Base-by-base conservation (phyloP, 176 grass and related monocot genomes). In the Bolboschoenus planiculmis region DNA sequence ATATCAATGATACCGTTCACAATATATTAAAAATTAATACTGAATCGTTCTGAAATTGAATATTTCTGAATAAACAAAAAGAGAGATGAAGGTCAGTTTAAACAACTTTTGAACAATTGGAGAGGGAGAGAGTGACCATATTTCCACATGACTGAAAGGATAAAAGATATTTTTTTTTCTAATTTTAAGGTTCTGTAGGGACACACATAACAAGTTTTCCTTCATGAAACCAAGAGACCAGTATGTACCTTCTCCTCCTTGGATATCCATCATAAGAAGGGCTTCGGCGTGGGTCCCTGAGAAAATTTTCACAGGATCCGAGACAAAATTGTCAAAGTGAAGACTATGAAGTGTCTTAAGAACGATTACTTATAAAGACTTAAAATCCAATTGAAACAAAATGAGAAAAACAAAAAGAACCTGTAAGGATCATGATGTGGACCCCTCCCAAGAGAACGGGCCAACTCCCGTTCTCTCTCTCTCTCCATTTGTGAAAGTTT, bases 181-280 rank as follows among this genome's bases (percentile, higher is more conserved):
- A 40, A 70, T 18, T 39, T 23, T 33, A 29, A 18, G 61, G 61
- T 18, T 40, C 40, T 70, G 34, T 40, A 40, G 23, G 46, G 46
- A 20, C 2, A 23, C 20, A 42, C 63, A 15, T 73, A 4, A 31
- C 43, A 48, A 50, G 3, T 76, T 76, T 76, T 18, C 46, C 46
- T 53, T 53, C 0, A 77, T 77, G 33, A 48, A 44, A 77, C 15
- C 46, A 30, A 43, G 82, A 74, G 48, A 85, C 10, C 14, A 31
- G 39, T 58, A 70, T 47, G 48, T 83, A 99, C 96, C 80, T 91
- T 93, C 86, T 95, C 40, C 87, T 81, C 84, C 91, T 91, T 60
- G 89, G 87, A 95, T 99, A 99, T 79, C 92, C 86, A 84, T 99
- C 96, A 91, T 99, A 99, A 58, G 96, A 91, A 24, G 96, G 96